Conservation (phyloP, 108 stramenopile genomes). For the Pseudonitzschia multistriata region DNA sequence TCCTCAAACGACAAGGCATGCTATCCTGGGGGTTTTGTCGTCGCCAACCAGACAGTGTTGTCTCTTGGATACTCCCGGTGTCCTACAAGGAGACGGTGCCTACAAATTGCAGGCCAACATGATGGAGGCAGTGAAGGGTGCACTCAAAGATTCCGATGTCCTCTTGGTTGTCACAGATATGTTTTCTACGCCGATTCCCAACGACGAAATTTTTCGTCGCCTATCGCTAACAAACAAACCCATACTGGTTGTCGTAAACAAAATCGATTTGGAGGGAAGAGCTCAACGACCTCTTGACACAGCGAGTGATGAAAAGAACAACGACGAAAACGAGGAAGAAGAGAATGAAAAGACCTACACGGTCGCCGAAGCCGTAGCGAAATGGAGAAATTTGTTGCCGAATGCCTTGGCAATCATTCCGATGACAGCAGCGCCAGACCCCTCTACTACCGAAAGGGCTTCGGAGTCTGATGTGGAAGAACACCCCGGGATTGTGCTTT, state of each 20-base stretch:
- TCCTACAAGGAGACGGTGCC: slow-evolving; percentile 68
- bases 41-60: slow-evolving; percentile 71
- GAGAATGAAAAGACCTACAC: slow-evolving; percentile 39
- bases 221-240: slow-evolving; percentile 48
- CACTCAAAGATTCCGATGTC: slow-evolving; percentile 70
- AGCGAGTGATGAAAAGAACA: not conserved
- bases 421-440: slow-evolving; percentile 53
- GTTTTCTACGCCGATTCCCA: slow-evolving; percentile 65
- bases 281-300: slow-evolving; percentile 18
- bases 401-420: slow-evolving; percentile 80
- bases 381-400: slow-evolving; percentile 71
- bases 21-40: slow-evolving; percentile 83
- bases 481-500: slow-evolving; percentile 54
- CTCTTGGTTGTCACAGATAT: slow-evolving; percentile 84
- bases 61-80: slow-evolving; percentile 88
- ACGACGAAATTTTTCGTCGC: slow-evolving; percentile 61
- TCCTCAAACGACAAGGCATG: slow-evolving; percentile 91
- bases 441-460: not conserved
- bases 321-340: slow-evolving; percentile 27
- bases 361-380: slow-evolving; percentile 61
- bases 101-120: slow-evolving; percentile 85
- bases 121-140: slow-evolving; percentile 84
- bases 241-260: slow-evolving; percentile 86
- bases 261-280: slow-evolving; percentile 72
- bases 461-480: slow-evolving; percentile 7